Base-by-base conservation (phyloP, 2,329 filamentous ascomycete genomes). In the Venturia effusa region DNA sequence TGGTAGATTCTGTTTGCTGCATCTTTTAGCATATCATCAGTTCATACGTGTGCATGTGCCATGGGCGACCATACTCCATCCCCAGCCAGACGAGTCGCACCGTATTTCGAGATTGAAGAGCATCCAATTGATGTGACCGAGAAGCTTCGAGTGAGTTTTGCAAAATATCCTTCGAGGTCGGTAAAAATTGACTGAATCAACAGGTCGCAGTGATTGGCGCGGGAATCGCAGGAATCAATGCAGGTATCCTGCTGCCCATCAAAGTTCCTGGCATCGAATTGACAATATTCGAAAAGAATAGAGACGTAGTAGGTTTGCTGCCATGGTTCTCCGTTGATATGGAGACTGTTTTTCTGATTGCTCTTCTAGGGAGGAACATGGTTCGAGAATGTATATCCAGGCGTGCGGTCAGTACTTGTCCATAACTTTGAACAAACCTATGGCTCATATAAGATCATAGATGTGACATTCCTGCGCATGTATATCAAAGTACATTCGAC, bases 201-300 rank as follows among this genome's bases (percentile, higher is more conserved):
- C 83, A 79, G 60, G 84, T 88, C 1, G 83, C 81, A 0, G 80
- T 89, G 0, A 81, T 89, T 39, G 87, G 87, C 1, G 86, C 84
- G 10, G 87, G 86, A 0, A 73, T 89, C 0, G 74, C 84, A 0
- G 87, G 87, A 3, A 80, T 88, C 41, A 81, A 82, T 4, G 84
- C 88, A 1, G 88, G 87, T 0, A 79, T 85, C 8, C 73, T 90
- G 10, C 75, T 92, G 0, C 88, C 87, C 0, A 80, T 77, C 11
- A 91, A 91, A 67, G 83, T 91, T 0, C 88, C 88, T 0, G 81
- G 81, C 0, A 81, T 90, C 59, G 76, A 88, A 55, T 73, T 91
- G 65, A 83, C 80, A 0, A 84, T 89, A 43, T 84, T 84, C 62
- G 86, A 89, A 70, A 89, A 89, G 74, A 89, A 89, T 67, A 70